These are phyloP conservation scores for Dictyostelium capitatum DNA, from an alignment of 78 protist genomes.

Conservation along the genomic window DNA sequence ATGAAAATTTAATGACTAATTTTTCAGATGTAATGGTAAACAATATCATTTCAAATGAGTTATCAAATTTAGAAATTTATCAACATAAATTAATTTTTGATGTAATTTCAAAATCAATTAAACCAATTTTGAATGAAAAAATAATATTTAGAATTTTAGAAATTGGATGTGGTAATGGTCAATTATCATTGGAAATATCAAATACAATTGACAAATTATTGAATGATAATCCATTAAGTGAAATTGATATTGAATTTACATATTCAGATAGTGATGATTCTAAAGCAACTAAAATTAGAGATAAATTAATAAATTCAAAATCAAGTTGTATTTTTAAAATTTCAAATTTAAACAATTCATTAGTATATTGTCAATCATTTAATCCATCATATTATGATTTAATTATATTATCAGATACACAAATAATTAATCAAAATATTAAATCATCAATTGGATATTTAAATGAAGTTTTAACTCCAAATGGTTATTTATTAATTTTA, in stretches of 20 bases:
- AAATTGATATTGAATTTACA: constrained; percentile 8
- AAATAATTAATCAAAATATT: background rate
- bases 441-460: background rate
- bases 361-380: background rate
- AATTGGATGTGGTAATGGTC: constrained; percentile 33
- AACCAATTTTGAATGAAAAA: background rate
- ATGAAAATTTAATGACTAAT: too few relatives aligned
- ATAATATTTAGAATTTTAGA: constrained; percentile 12
- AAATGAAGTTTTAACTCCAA: background rate
- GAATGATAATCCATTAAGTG: background rate
- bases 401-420: background rate
- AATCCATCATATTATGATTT: constrained; percentile 10
- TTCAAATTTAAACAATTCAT: background rate
- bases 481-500: background rate
- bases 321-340: background rate
- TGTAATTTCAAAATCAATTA: background rate
- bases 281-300: background rate
- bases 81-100: background rate
- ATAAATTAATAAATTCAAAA: background rate
- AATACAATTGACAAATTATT: background rate
- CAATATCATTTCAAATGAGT: too few relatives aligned
- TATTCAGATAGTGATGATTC: background rate
- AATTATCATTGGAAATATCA: background rate
- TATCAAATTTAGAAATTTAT: too few relatives aligned
- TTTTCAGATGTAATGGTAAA: too few relatives aligned